Evolutionary conservation across 2,329 filamentous ascomycete genomes (phyloP), one percentile per base, ranked within the genome.

Genomic region (Dactylellina leptospora): DNA sequence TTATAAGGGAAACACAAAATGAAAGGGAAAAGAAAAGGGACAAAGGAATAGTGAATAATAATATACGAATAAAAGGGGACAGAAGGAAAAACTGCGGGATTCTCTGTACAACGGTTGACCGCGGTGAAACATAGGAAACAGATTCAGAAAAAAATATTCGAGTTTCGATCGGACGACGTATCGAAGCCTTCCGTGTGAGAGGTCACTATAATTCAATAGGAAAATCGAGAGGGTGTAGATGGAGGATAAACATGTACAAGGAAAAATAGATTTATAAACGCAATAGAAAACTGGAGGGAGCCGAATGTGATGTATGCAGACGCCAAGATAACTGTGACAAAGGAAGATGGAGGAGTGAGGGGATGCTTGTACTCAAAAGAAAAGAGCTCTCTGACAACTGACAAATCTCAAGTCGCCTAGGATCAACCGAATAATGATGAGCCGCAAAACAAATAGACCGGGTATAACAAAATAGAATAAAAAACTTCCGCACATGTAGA

Each of bases 271-370:
- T 50, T 55, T 64, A 50, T 64, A 38, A n/a, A 72, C 68, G 47
- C 68, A 72, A 72, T 44, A 59, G 58, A n/a, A n/a, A n/a, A 63
- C 45, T 58, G 33, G 68, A 59, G 54, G 25, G 48, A 36, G 58
- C 68, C 59, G 59, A n/a, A 72, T 54, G 60, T 63, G 68, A 59
- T 64, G 68, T 63, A 72, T 64, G 68, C 53, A 72, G 68, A 72
- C 68, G 68, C 68, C 68, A 72, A 72, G 50, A 48, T 56, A 53
- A 71, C 51, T 48, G n/a, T 50, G 56, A 70, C 66, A 63, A 59
- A 59, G 44, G 50, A 62, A 54, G 47, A 72, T 28, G 58, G 51
- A 38, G 18, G 18, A 30, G 61, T 63, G 51, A 38, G 18, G 18
- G 38, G 61, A 71, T 62, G 44, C 55, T 55, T 33, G 23, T 20